Percentiles rank a stretch among this genome's conserved stretches.
These are phyloP conservation scores for Hordeum marinum DNA, from an alignment of 176 grass and related monocot species.

Conservation along the genomic window DNA sequence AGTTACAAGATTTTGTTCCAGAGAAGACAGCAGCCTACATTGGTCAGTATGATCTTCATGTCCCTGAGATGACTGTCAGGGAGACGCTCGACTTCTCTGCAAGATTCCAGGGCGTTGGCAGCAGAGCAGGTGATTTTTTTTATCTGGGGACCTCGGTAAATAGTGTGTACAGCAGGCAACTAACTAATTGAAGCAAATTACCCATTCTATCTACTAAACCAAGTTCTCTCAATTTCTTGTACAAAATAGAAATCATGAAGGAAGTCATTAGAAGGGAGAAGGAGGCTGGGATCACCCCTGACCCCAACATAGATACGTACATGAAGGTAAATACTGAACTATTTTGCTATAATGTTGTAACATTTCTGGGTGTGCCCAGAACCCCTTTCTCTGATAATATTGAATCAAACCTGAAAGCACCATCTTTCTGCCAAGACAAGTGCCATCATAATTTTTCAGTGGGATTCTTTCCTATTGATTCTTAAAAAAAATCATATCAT, in stretches of 20 bases:
- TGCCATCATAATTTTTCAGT: background rate
- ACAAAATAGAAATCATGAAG: constrained; percentile 41
- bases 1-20: constrained; percentile 50
- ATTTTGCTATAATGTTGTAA: background rate
- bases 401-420: background rate
- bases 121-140: background rate
- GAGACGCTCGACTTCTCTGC: constrained; percentile 76
- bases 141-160: no score
- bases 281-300: constrained; percentile 61
- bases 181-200: background rate
- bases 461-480: background rate
- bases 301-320: constrained; percentile 74
- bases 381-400: background rate
- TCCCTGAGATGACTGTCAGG: constrained; percentile 68
- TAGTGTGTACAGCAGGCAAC: background rate
- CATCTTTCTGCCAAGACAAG: background rate
- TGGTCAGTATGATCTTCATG: constrained; percentile 55
- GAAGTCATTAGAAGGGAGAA: constrained; percentile 80
- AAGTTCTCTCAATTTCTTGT: background rate
- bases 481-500: background rate
- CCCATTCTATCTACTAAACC: background rate
- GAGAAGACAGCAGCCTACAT: constrained; percentile 60
- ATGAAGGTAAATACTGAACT: constrained; percentile 55
- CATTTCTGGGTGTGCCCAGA: background rate
- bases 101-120: constrained; percentile 36